A percentile compares a stretch with the other conserved stretches of the same genome.
Evolutionary conservation across 306 rosid genomes (phyloP).

Genomic region (Castanea crenata): DNA sequence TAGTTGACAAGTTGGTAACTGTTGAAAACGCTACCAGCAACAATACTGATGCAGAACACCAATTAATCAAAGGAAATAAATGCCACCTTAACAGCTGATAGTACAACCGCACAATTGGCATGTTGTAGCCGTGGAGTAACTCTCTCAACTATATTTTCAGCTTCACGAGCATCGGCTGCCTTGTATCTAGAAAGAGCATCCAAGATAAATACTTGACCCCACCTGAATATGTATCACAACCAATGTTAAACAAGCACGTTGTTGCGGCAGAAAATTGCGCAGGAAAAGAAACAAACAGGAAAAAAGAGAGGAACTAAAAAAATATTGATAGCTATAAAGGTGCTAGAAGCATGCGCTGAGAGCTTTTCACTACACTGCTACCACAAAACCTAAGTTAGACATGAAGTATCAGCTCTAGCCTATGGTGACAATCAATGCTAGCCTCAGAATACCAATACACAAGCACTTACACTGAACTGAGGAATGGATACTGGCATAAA

Average conservation of each 20-base stretch:
- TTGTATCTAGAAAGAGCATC: slow-evolving; percentile 97
- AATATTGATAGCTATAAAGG: neutral
- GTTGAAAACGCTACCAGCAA: slow-evolving; percentile 14
- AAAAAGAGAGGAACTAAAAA: neutral
- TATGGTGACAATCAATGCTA: neutral
- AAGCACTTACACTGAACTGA: neutral
- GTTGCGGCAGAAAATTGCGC: neutral
- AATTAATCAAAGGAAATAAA: slow-evolving; percentile 3
- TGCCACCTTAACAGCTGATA: slow-evolving; percentile 94
- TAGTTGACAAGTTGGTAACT: slow-evolving; percentile 13
- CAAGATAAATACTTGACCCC: slow-evolving; percentile 98
- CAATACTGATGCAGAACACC: slow-evolving; percentile 18
- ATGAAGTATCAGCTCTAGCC: neutral
- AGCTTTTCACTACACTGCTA: neutral
- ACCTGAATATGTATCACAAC: slow-evolving; percentile 46
- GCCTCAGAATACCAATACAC: neutral
- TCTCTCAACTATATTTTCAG: slow-evolving; percentile 96
- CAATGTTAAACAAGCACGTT: slow-evolving; percentile 17
- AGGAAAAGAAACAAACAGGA: neutral
- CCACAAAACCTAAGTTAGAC: neutral
- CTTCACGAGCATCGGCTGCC: slow-evolving; percentile 98
- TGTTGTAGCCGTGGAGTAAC: slow-evolving; percentile 98
- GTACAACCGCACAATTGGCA: slow-evolving; percentile 98
- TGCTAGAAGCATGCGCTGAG: neutral
- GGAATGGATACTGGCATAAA: too few species aligned